phyloP scores from a whole-genome alignment of 805 yeast genomes.

The Zygotorulaspora florentina region DNA sequence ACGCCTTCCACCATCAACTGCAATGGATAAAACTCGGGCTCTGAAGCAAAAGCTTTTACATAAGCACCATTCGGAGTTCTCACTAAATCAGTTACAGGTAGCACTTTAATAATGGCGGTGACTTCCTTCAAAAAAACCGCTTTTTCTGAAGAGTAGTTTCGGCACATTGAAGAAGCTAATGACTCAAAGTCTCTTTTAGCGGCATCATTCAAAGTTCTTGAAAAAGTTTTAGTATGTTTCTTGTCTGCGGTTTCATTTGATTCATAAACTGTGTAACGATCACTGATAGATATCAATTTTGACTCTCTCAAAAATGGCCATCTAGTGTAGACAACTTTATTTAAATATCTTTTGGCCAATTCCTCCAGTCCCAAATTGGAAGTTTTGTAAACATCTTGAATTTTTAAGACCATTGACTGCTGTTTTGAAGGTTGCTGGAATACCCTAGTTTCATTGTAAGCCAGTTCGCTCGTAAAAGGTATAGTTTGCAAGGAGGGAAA shows the following conservation, averaged over 20 bases:
- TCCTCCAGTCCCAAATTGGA: conserved; percentile 56
- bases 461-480: conserved; percentile 52
- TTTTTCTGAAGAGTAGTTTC: conserved; percentile 45
- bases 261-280: conserved; percentile 46
- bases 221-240: conserved; percentile 33
- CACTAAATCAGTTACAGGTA: conserved; percentile 70
- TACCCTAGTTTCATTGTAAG: conserved; percentile 61
- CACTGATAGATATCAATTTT: conserved; percentile 58
- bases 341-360: conserved; percentile 58
- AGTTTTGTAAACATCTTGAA: conserved; percentile 49
- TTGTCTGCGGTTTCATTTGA: conserved; percentile 13
- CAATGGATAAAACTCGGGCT: conserved; percentile 60
- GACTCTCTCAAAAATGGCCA: conserved; percentile 94
- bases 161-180: conserved; percentile 38
- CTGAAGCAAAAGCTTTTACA: conserved; percentile 60
- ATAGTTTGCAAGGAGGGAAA: conserved; percentile 81
- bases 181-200: conserved; percentile 46
- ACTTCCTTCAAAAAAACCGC: conserved; percentile 60
- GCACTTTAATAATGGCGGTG: conserved; percentile 62
- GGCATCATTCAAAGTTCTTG: conserved; percentile 43
- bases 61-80: conserved; percentile 70
- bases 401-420: conserved; percentile 67
- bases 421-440: conserved; percentile 84
- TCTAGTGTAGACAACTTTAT: conserved; percentile 62
- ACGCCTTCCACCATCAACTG: conserved; percentile 78